These are phyloP conservation scores for Candida anutae DNA, from an alignment of 1,139 yeast species.

Conservation along the genomic window DNA sequence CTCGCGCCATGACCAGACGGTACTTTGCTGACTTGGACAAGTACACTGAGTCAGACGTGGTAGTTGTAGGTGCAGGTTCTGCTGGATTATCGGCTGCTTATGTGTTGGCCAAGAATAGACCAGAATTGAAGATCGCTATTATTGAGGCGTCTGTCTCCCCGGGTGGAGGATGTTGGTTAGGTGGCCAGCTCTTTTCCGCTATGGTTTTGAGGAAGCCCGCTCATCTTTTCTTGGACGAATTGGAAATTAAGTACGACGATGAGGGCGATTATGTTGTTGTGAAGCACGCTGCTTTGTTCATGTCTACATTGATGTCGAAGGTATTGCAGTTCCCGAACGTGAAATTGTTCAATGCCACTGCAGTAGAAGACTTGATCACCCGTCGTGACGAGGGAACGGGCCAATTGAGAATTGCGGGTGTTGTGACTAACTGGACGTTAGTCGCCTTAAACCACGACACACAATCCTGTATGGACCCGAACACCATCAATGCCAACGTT, in stretches of 20 bases:
- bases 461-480: conserved; percentile 81
- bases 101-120: conserved; percentile 64
- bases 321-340: conserved; percentile 68
- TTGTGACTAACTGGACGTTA: conserved; percentile 77
- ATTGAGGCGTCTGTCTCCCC: conserved; percentile 70
- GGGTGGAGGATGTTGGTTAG: conserved; percentile 79
- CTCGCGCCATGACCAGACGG: conserved; percentile 77
- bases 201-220: conserved; percentile 80
- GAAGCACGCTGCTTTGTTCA: conserved; percentile 73
- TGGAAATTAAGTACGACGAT: conserved; percentile 63
- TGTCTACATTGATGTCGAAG: conserved; percentile 63
- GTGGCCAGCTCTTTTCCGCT: conserved; percentile 74
- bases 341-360: conserved; percentile 72
- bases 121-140: conserved; percentile 68
- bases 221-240: conserved; percentile 55
- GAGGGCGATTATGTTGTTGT: conserved; percentile 79
- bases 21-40: conserved; percentile 69
- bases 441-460: conserved; percentile 71
- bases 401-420: conserved; percentile 64
- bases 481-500: conserved; percentile 67
- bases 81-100: conserved; percentile 75
- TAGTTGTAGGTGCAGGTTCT: conserved; percentile 74
- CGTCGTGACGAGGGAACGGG: conserved; percentile 52
- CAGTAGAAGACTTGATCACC: conserved; percentile 75
- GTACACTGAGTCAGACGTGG: conserved; percentile 68